These are phyloP conservation scores for Aspergillus arachidicola DNA, from an alignment of 2,329 filamentous ascomycete species.

Conservation along the genomic window DNA sequence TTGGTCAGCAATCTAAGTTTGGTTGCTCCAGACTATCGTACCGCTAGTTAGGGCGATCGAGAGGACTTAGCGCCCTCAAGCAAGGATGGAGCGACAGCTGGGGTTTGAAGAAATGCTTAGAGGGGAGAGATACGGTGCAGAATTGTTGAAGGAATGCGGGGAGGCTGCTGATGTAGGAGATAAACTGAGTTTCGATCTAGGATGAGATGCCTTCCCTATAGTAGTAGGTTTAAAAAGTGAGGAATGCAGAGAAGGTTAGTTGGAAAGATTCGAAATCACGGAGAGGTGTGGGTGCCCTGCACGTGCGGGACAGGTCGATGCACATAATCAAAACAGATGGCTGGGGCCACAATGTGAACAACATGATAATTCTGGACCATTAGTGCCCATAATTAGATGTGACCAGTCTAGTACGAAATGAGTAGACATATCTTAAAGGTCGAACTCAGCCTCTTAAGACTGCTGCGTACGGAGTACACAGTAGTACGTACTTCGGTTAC, in stretches of 20 bases:
- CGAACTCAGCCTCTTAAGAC: neutral
- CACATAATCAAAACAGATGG: constrained; percentile 1
- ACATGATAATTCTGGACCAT: neutral
- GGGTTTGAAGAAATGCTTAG: neutral
- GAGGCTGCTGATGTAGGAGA: constrained; percentile 1
- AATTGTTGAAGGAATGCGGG: neutral
- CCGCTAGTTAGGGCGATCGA: constrained; percentile 25
- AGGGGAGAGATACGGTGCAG: neutral
- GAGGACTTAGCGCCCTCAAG: constrained; percentile 22
- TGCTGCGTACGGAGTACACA: no score
- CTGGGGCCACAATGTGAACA: neutral
- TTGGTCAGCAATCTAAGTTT: constrained; percentile 10
- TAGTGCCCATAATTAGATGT: neutral
- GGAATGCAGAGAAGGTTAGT: constrained; percentile 3
- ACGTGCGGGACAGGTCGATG: constrained; percentile 7
- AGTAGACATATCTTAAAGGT: neutral
- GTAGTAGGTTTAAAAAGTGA: neutral
- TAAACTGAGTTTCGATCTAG: constrained; percentile 1
- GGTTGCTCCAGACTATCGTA: constrained; percentile 34
- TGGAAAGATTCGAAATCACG: constrained; percentile 4
- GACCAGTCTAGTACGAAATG: neutral
- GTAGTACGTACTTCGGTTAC: neutral
- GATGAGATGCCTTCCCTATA: neutral
- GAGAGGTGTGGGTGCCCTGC: constrained; percentile 13
- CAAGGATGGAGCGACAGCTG: constrained; percentile 10